Evolutionary conservation across 1,284 basidiomycete species (phyloP).

Genomic region (Ustilago crameri): DNA sequence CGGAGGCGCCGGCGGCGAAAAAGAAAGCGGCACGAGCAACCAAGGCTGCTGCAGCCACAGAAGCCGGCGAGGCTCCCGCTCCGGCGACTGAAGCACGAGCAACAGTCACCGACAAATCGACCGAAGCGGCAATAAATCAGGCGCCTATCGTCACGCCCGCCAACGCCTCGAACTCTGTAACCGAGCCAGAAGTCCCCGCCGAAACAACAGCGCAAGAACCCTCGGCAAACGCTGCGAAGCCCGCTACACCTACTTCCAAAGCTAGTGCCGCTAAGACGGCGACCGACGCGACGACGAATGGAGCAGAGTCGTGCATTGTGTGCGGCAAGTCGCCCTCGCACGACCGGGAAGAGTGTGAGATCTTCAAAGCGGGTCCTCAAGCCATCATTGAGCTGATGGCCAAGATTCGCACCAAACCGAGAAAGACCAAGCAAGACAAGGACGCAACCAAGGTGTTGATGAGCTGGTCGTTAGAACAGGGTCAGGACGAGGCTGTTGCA

Average conservation of each 20-base stretch:
- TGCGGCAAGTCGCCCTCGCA: constrained; percentile 20
- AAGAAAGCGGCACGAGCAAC: constrained; percentile 3
- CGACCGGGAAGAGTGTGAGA: constrained; percentile 14
- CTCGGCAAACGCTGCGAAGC: background rate
- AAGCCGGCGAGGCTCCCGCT: background rate
- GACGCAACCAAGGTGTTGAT: constrained; percentile 6
- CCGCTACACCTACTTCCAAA: constrained; percentile 4
- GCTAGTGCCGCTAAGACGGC: constrained; percentile 11
- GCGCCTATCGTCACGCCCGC: background rate
- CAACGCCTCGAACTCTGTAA: background rate
- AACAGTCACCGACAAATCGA: background rate
- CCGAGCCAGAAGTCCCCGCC: background rate
- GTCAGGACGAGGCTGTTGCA: constrained; percentile 1
- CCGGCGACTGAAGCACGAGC: background rate
- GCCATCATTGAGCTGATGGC: constrained; percentile 27
- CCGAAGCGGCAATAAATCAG: background rate
- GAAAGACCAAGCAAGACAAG: constrained; percentile 32
- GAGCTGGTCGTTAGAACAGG: constrained; percentile 21
- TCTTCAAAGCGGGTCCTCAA: constrained; percentile 30
- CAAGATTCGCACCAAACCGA: constrained; percentile 18
- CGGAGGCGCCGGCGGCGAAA: constrained; percentile 3
- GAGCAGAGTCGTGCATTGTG: constrained; percentile 16
- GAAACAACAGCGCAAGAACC: background rate
- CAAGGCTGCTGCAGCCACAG: constrained; percentile 1
- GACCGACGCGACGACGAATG: background rate